Evolutionary conservation across 148 eudicot genomes (phyloP).

Genomic region (Mesembryanthemum crystallinum): DNA sequence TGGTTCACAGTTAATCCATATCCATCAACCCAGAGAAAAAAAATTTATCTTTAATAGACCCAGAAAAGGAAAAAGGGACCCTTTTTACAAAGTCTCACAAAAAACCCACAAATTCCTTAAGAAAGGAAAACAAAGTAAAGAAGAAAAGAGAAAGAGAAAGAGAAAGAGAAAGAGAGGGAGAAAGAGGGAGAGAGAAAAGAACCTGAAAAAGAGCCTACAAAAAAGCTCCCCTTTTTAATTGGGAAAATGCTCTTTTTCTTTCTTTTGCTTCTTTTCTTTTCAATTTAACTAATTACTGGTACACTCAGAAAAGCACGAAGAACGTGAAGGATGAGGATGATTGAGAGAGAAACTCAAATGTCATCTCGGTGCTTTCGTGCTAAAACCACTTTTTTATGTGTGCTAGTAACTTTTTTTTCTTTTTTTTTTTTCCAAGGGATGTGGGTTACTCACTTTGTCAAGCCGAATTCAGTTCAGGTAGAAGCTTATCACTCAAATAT

Average conservation of each 20-base stretch:
- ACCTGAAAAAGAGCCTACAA: neutral
- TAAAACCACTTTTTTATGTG: neutral
- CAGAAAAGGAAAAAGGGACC: constrained; percentile 11
- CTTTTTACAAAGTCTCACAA: constrained; percentile 22
- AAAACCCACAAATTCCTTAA: constrained; percentile 15
- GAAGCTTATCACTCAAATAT: too few species aligned
- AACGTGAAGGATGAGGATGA: constrained; percentile 29
- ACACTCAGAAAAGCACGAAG: constrained; percentile 26
- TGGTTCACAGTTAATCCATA: constrained; percentile 2
- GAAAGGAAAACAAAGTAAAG: constrained; percentile 12
- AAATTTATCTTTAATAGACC: constrained; percentile 7
- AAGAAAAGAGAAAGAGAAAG: neutral
- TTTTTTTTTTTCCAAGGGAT: neutral
- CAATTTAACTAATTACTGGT: neutral
- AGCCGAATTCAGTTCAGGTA: too few species aligned
- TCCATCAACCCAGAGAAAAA: neutral
- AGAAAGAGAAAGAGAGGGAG: neutral
- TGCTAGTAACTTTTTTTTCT: neutral
- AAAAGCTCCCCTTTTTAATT: constrained; percentile 15
- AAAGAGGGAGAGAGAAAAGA: neutral
- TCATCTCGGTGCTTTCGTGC: neutral
- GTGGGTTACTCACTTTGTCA: too few species aligned
- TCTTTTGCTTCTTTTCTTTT: neutral
- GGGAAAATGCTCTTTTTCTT: constrained; percentile 15
- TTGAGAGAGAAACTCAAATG: constrained; percentile 6